Evolutionary conservation across 2,329 filamentous ascomycete genomes (phyloP), one percentile per base, ranked within the genome.

Genomic region (Aureobasidium lini): DNA sequence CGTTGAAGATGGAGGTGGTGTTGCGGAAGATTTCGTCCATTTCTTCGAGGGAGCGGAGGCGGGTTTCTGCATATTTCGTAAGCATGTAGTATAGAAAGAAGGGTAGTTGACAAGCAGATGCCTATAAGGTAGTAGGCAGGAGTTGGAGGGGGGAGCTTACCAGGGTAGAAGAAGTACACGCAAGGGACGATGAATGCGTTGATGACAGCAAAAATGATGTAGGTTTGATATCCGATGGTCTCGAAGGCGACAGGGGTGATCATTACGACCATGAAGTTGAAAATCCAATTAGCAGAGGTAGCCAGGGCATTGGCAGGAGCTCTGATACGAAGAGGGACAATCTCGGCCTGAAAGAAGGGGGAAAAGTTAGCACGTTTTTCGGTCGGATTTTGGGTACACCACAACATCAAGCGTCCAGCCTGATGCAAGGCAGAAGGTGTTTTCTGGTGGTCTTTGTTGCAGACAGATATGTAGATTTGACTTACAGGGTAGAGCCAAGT

Each of bases 11-110:
- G 32, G 71, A 75, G 23, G 73, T 72, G 1, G 80, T 79, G 66
- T 84, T 82, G 63, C 80, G 77, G 72, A 85, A 86, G 66, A 86
- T 85, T 64, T 71, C 73, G 65, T 87, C 84, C 80, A 87, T 86
- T 67, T 87, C 84, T 69, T 87, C 84, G 18, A 87, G 78, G 1
- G 79, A 82, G 42, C 84, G 66, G 83, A 83, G 1, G 81, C 81
- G 9, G 84, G 87, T 70, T 87, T 84, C 52, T 56, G 31, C n/a
- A 6, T 18, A 36, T 28, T 29, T 31, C 0, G 84, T 84, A 31
- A 42, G 37, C 36, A 32, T 9, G 28, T 1, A 16, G 15, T 2
- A 2, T 9, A 28, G 4, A 5, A 15, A 5, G 10, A 15, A 8
- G 4, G 2, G 3, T 3, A 16, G 11, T 5, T 18, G 6, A 23